Percentiles rank a stretch among this genome's conserved stretches.
These are phyloP conservation scores for Acanthamoeba royreba DNA, from an alignment of 208 protist genomes.

Conservation along the genomic window DNA sequence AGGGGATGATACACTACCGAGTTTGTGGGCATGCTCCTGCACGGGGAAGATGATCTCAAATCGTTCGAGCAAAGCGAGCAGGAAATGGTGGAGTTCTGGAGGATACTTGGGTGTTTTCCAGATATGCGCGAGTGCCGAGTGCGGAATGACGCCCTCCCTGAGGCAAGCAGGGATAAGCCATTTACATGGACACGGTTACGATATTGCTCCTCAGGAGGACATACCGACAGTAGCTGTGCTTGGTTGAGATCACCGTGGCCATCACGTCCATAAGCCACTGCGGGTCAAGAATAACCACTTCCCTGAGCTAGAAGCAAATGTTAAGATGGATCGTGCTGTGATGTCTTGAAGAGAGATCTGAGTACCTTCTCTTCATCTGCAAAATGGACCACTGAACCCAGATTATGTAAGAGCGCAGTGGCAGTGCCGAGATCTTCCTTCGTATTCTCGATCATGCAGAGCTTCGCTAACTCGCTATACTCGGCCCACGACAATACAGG, in stretches of 20 bases:
- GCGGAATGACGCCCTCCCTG: neutral
- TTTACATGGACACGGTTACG: no score
- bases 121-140: neutral
- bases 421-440: neutral
- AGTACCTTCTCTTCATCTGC: neutral
- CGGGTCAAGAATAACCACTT: constrained; percentile 16
- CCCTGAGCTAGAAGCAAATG: no score
- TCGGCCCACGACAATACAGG: constrained; percentile 2
- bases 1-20: no score
- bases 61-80: neutral
- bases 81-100: neutral
- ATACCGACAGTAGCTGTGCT: constrained; percentile 12
- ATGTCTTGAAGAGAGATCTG: no score
- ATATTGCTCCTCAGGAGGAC: no score
- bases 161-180: neutral
- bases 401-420: neutral
- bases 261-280: constrained; percentile 31
- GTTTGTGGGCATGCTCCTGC: neutral
- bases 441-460: constrained; percentile 3
- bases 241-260: neutral
- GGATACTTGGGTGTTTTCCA: neutral
- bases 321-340: no score
- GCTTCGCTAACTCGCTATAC: neutral
- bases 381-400: constrained; percentile 22
- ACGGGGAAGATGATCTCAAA: constrained; percentile 34